Evolutionary conservation across 2,329 filamentous ascomycete genomes (phyloP).

Genomic region (Apiospora aurea): DNA sequence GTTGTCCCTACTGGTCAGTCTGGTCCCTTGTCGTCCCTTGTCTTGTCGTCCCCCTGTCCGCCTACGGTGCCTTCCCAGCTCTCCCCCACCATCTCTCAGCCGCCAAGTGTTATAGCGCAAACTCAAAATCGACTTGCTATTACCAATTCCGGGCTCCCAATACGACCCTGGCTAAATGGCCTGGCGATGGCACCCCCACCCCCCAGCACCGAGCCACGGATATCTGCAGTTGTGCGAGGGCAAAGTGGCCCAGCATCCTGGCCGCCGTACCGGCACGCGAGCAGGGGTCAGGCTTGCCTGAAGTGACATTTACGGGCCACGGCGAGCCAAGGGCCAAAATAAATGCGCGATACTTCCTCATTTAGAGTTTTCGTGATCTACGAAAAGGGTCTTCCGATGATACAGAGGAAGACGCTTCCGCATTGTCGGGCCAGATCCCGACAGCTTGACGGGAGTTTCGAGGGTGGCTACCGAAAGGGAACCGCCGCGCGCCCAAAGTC

Average conservation of each 20-base stretch:
- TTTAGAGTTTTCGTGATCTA: constrained; percentile 21
- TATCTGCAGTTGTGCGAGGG: neutral
- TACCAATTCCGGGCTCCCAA: constrained; percentile 11
- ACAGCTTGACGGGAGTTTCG: constrained; percentile 9
- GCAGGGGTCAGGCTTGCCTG: constrained; percentile 1
- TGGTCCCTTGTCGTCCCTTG: neutral
- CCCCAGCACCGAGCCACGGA: neutral
- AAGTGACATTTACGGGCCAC: constrained; percentile 11
- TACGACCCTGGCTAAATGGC: constrained; percentile 4
- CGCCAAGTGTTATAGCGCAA: constrained; percentile 16
- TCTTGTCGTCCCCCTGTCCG: neutral
- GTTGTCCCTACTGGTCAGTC: neutral
- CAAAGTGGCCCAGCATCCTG: neutral
- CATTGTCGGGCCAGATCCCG: constrained; percentile 16
- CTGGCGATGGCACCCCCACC: neutral
- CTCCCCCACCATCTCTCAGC: constrained; percentile 12
- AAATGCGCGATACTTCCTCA: neutral
- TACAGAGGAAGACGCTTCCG: neutral
- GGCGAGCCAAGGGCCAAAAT: neutral
- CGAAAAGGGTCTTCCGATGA: constrained; percentile 4
- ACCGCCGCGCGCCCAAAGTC: neutral
- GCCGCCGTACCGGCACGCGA: neutral
- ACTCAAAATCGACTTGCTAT: constrained; percentile 24
- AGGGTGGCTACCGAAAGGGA: constrained; percentile 11
- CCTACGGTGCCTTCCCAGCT: no score